A percentile compares a stretch with the other conserved stretches of the same genome.
These are phyloP conservation scores for Sistotremastrum niveocremeum DNA, from an alignment of 768 basidiomycete species.

Conservation along the genomic window DNA sequence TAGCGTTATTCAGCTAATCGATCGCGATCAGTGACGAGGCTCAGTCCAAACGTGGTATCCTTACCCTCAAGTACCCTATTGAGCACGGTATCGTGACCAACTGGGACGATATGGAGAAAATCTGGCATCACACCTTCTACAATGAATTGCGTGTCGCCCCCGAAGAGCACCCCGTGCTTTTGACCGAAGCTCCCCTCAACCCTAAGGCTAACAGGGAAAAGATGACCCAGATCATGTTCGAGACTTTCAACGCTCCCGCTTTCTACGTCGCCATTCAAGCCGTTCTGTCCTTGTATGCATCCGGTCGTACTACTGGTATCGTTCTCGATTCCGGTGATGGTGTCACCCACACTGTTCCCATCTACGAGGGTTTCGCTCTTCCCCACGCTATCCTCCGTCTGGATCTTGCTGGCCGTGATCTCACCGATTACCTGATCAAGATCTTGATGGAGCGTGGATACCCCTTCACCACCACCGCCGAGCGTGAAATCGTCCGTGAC, in stretches of 20 bases:
- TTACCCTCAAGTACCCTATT: slow-evolving; percentile 57
- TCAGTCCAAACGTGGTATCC: slow-evolving; percentile 61
- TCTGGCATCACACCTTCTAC: slow-evolving; percentile 70
- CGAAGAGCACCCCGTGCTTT: slow-evolving; percentile 83
- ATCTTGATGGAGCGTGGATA: slow-evolving; percentile 47
- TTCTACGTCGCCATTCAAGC: slow-evolving; percentile 91
- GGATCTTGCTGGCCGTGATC: slow-evolving; percentile 52
- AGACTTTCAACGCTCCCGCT: slow-evolving; percentile 87
- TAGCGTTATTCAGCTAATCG: slow-evolving; percentile 1
- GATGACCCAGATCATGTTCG: slow-evolving; percentile 96
- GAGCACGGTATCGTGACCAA: slow-evolving; percentile 64
- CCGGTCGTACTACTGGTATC: slow-evolving; percentile 60
- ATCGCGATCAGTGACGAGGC: slow-evolving; percentile 46
- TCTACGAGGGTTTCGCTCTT: slow-evolving; percentile 58
- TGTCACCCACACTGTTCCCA: slow-evolving; percentile 59
- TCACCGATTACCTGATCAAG: slow-evolving; percentile 46
- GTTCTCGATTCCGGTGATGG: slow-evolving; percentile 66
- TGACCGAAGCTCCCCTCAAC: slow-evolving; percentile 88
- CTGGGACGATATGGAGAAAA: slow-evolving; percentile 71
- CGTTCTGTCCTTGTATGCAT: slow-evolving; percentile 67
- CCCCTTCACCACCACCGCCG: slow-evolving; percentile 48
- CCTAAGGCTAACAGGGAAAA: slow-evolving; percentile 89
- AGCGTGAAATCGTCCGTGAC: slow-evolving; percentile 49
- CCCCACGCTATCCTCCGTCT: slow-evolving; percentile 59
- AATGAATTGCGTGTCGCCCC: slow-evolving; percentile 90